A percentile compares a stretch with the other conserved stretches of the same genome.
Evolutionary conservation across 2,329 filamentous ascomycete genomes (phyloP).

Genomic region (Thelonectria blattea): DNA sequence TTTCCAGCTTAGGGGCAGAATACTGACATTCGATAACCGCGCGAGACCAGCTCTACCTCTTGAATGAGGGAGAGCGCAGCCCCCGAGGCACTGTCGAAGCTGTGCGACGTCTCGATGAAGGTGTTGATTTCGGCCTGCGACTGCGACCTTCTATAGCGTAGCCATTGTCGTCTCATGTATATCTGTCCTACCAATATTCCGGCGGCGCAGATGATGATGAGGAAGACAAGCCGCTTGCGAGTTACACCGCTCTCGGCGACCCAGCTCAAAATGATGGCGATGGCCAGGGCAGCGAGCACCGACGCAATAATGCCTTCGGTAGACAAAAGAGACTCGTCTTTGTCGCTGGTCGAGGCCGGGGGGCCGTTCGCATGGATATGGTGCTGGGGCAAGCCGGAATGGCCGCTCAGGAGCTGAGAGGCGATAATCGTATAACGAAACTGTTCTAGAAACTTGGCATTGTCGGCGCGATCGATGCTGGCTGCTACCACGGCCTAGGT

Average conservation of each 20-base stretch:
- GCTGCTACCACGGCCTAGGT: conserved; percentile 71
- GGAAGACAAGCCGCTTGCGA: conserved; percentile 59
- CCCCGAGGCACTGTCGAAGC: conserved; percentile 78
- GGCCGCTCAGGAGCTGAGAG: conserved; percentile 82
- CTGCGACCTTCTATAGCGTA: conserved; percentile 78
- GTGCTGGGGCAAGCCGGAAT: conserved; percentile 55
- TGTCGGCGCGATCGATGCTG: conserved; percentile 77
- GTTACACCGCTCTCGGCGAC: conserved; percentile 61
- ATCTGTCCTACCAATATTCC: conserved; percentile 66
- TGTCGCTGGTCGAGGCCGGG: conserved; percentile 15
- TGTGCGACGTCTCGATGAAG: conserved; percentile 77
- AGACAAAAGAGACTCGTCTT: conserved; percentile 44
- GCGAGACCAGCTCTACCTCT: conserved; percentile 93
- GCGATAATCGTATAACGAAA: conserved; percentile 94
- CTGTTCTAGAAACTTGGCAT: conserved; percentile 85
- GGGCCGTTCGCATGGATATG: conserved; percentile 32
- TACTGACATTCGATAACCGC: conserved; percentile 82
- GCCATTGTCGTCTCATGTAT: conserved; percentile 79
- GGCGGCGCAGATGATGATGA: conserved; percentile 59
- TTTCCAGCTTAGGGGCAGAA: neutral
- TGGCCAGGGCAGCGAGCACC: conserved; percentile 60
- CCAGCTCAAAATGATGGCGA: conserved; percentile 78
- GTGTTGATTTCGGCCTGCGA: conserved; percentile 71
- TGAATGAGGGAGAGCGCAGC: conserved; percentile 84
- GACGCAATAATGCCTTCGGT: conserved; percentile 58